Evolutionary conservation across 2,329 filamentous ascomycete genomes (phyloP).

Genomic region (Chalaropsis thielavioides): DNA sequence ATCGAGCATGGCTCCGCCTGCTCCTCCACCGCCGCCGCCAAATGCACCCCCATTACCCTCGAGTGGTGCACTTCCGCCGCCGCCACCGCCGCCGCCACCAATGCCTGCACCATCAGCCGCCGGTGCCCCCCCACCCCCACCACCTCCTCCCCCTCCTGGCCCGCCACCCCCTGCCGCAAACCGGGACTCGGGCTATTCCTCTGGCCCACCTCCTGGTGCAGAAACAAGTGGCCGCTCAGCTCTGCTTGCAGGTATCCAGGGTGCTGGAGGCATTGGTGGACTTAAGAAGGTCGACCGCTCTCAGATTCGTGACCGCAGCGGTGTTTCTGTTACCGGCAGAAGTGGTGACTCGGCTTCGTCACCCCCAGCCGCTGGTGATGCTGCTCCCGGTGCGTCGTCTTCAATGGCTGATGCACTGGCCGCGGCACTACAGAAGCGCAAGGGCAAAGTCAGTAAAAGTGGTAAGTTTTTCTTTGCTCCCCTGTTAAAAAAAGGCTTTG

Average conservation of each 20-base stretch:
- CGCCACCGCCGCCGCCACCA: slow-evolving; percentile 30
- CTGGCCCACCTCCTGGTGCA: slow-evolving; percentile 33
- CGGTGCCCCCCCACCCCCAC: slow-evolving; percentile 33
- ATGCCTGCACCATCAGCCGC: slow-evolving; percentile 25
- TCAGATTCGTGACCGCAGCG: slow-evolving; percentile 59
- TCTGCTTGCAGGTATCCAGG: slow-evolving; percentile 57
- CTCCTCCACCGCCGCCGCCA: slow-evolving; percentile 31
- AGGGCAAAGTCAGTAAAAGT: slow-evolving; percentile 86
- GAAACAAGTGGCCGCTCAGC: slow-evolving; percentile 38
- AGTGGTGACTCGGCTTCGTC: slow-evolving; percentile 34
- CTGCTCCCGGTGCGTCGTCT: slow-evolving; percentile 40
- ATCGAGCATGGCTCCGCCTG: slow-evolving; percentile 21
- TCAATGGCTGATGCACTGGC: slow-evolving; percentile 73
- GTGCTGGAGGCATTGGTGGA: slow-evolving; percentile 48
- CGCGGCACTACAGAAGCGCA: slow-evolving; percentile 63
- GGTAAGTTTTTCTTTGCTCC: slow-evolving; percentile 47
- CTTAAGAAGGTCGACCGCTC: slow-evolving; percentile 61
- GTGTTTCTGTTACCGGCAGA: slow-evolving; percentile 40
- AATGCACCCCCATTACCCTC: slow-evolving; percentile 27
- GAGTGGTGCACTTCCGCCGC: slow-evolving; percentile 24
- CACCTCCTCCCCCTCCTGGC: slow-evolving; percentile 30
- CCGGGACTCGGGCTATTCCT: slow-evolving; percentile 43
- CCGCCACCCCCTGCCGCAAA: slow-evolving; percentile 27
- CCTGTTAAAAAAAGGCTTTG: not conserved
- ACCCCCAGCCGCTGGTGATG: slow-evolving; percentile 37